phyloP scores from a whole-genome alignment of 2,329 filamentous ascomycete genomes.

The Geosmithia putterillii region DNA sequence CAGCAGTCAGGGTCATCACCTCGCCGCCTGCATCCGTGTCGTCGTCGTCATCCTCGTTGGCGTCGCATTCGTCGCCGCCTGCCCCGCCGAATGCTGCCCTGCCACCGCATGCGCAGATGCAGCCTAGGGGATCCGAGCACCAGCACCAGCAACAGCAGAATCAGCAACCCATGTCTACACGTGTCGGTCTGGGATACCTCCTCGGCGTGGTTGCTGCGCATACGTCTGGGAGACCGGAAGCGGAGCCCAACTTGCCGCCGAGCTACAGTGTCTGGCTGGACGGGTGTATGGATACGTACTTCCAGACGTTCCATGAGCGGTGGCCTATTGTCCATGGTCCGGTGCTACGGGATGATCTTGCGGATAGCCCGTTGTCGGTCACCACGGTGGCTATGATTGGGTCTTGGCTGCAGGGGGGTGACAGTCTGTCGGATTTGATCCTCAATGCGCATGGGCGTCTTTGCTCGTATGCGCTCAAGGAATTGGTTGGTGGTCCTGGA shows the following conservation, averaged over 20 bases:
- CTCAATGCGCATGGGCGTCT: constrained; percentile 18
- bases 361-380: constrained; percentile 11
- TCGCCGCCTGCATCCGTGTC: too few species aligned
- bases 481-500: too few species aligned
- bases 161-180: not conserved
- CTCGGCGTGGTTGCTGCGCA: constrained; percentile 3
- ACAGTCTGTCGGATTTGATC: constrained; percentile 11
- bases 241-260: not conserved
- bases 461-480: constrained; percentile 6
- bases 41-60: too few species aligned
- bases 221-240: constrained; percentile 2
- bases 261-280: constrained; percentile 7
- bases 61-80: too few species aligned
- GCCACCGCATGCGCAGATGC: too few species aligned
- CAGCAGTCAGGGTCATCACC: too few species aligned
- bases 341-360: constrained; percentile 14
- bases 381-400: constrained; percentile 24
- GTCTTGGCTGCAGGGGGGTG: constrained; percentile 19
- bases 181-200: not conserved
- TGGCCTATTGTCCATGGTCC: constrained; percentile 28
- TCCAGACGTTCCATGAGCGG: constrained; percentile 24
- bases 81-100: too few species aligned
- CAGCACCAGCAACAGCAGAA: too few species aligned
- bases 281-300: constrained; percentile 16
- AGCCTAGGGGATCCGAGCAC: too few species aligned